These are phyloP conservation scores for Globisporangium rhizosaccharum DNA, from an alignment of 352 stramenopile species.

Conservation along the genomic window DNA sequence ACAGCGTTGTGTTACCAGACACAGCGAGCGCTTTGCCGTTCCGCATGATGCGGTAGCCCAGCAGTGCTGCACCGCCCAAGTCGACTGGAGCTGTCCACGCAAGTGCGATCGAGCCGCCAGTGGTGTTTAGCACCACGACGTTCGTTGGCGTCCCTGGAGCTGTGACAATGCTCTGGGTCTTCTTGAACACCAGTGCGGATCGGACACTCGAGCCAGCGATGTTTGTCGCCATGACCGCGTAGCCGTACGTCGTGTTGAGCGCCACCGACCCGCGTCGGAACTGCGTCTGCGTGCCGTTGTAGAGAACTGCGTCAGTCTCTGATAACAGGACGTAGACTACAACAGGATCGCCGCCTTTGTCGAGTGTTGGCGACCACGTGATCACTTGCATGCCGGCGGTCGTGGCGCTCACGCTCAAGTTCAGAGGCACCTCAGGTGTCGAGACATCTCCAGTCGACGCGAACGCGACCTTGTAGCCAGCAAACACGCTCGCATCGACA, in stretches of 20 bases:
- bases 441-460: conserved; percentile 24
- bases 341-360: conserved; percentile 27
- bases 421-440: conserved; percentile 27
- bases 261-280: conserved; percentile 29
- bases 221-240: conserved; percentile 39
- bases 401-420: conserved; percentile 19
- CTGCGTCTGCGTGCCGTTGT: conserved; percentile 33
- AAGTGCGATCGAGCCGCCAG: conserved; percentile 39
- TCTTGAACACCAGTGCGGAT: conserved; percentile 14
- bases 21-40: conserved; percentile 8
- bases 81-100: conserved; percentile 38
- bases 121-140: conserved; percentile 6
- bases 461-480: conserved; percentile 29
- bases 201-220: conserved; percentile 25
- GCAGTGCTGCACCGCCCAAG: conserved; percentile 30
- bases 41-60: conserved; percentile 37
- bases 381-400: conserved; percentile 45
- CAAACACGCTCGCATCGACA: conserved; percentile 18
- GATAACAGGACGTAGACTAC: conserved; percentile 37
- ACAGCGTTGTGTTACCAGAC: background rate
- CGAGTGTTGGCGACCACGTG: conserved; percentile 29
- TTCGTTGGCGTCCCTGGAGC: conserved; percentile 24
- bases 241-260: conserved; percentile 39
- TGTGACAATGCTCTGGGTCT: conserved; percentile 18
- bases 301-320: conserved; percentile 20